Evolutionary conservation across 1,284 basidiomycete genomes (phyloP), one percentile per base, ranked within the genome.

Genomic region (Cryptococcus sp.): DNA sequence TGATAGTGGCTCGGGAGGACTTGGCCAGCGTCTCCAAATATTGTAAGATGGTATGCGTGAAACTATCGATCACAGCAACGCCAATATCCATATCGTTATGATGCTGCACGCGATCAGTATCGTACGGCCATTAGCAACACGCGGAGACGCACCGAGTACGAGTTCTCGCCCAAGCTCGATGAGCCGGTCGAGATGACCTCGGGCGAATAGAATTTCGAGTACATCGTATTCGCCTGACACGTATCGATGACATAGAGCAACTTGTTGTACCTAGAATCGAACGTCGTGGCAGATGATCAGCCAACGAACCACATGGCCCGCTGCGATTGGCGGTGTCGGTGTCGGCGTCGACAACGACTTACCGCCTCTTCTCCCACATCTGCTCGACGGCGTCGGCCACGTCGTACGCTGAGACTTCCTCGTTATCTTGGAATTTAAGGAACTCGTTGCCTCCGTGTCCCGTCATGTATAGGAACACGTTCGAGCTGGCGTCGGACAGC

Each of bases 241-340:
- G 95, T 99, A 75, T 99, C 95, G 65, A 96, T 88, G 90, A 98
- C 96, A 82, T 97, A 97, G 70, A 99, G 85, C 42, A 99, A 87
- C 77, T 95, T 91, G 76, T 98, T 95, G 81, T 98, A 99, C 57
- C 92, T 93, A 66, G 2, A 35, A 2, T 11, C 16, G 27, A 19
- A 49, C 35, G 13, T 39, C 10, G 40, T 38, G 16, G 19, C 13
- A 6, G 15, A 25, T 17, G 11, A 23, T 23, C 42, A 45, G 22
- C 20, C 25, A 17, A 52, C 19, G 41, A 38, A 1, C 27, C 3
- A 5, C 3, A 17, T 19, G 20, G 25, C 46, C 42, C 45, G 52
- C 31, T 16, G 25, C 19, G 6, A 48, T 19, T 8, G 47, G 5
- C 47, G 19, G 31, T 10, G 40, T 40, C n/a, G 6, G 25, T 25